These are phyloP conservation scores for Teratosphaeriaceae sp. DNA, from an alignment of 2,329 filamentous ascomycete species.

Conservation along the genomic window DNA sequence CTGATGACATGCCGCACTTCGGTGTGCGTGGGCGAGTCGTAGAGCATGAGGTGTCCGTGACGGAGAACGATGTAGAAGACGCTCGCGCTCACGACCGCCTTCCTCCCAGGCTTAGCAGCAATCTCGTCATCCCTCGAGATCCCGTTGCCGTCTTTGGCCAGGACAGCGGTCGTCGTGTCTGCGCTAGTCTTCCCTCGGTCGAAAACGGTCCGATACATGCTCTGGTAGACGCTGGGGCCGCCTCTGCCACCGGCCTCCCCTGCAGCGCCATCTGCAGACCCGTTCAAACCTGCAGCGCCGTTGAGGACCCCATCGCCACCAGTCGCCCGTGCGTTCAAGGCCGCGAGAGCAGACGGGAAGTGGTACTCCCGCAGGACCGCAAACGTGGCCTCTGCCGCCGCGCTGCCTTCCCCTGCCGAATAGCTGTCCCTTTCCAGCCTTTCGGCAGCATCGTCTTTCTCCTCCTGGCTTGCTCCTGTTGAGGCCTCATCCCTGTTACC, in stretches of 20 bases:
- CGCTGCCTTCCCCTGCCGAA: neutral
- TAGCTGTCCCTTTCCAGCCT: neutral
- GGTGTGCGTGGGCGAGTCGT: constrained; percentile 89
- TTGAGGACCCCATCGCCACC: constrained; percentile 2
- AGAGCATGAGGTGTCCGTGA: constrained; percentile 94
- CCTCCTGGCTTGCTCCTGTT: constrained; percentile 4
- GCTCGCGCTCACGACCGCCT: constrained; percentile 17
- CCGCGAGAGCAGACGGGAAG: constrained; percentile 23
- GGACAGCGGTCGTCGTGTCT: constrained; percentile 15
- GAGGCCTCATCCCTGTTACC: constrained; percentile 5
- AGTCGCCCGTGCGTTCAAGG: constrained; percentile 18
- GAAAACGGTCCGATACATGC: constrained; percentile 95
- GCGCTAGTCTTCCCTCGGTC: constrained; percentile 58
- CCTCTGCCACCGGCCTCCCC: constrained; percentile 8
- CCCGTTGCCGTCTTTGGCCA: constrained; percentile 7
- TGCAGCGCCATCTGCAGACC: constrained; percentile 3
- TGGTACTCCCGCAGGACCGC: constrained; percentile 27
- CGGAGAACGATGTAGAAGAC: constrained; percentile 43
- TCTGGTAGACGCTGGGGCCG: constrained; percentile 84
- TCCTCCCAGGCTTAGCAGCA: constrained; percentile 9
- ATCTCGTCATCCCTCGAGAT: neutral
- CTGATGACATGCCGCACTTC: constrained; percentile 96
- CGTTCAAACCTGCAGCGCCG: neutral
- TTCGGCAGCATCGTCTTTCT: constrained; percentile 11
- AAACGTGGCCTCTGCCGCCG: constrained; percentile 25